A percentile compares a stretch with the other conserved stretches of the same genome.
Evolutionary conservation across 2,329 filamentous ascomycete genomes (phyloP).

Genomic region (Penicillium italicum): DNA sequence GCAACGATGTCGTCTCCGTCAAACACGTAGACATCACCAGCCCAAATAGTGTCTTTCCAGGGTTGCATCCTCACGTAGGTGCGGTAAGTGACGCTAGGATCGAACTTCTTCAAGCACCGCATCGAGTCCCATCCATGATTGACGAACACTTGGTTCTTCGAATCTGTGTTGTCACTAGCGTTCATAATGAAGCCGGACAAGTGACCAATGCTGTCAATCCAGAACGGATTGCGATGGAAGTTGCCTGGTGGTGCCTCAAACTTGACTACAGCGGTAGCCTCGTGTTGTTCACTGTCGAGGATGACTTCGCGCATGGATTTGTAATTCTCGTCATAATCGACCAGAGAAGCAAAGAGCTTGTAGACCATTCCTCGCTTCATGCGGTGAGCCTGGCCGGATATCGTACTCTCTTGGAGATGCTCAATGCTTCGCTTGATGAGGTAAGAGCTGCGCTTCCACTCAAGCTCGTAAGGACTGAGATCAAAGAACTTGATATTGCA

Average conservation of each 20-base stretch:
- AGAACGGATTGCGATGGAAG: conserved; percentile 58
- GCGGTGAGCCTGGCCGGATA: conserved; percentile 65
- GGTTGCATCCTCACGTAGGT: conserved; percentile 61
- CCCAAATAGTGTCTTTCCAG: conserved; percentile 50
- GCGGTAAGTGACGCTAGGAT: conserved; percentile 52
- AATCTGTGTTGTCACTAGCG: conserved; percentile 56
- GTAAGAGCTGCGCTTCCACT: conserved; percentile 61
- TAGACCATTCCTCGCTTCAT: conserved; percentile 73
- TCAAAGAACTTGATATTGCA: conserved; percentile 37
- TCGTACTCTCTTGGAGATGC: conserved; percentile 57
- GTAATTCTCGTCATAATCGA: conserved; percentile 56
- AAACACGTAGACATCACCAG: conserved; percentile 60
- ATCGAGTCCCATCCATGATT: conserved; percentile 61
- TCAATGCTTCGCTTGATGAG: conserved; percentile 63
- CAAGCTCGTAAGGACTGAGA: conserved; percentile 21
- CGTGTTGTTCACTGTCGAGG: conserved; percentile 53
- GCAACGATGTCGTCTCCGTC: conserved; percentile 58
- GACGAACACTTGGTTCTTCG: conserved; percentile 58
- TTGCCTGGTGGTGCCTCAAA: conserved; percentile 56
- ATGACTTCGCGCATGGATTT: conserved; percentile 58
- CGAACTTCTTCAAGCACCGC: conserved; percentile 53
- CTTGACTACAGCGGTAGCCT: conserved; percentile 53
- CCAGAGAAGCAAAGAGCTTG: conserved; percentile 63
- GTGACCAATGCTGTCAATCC: conserved; percentile 57
- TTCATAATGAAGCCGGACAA: conserved; percentile 60